Base-by-base conservation (phyloP, 2,329 filamentous ascomycete species). In the Paracamarosporium sp. region DNA sequence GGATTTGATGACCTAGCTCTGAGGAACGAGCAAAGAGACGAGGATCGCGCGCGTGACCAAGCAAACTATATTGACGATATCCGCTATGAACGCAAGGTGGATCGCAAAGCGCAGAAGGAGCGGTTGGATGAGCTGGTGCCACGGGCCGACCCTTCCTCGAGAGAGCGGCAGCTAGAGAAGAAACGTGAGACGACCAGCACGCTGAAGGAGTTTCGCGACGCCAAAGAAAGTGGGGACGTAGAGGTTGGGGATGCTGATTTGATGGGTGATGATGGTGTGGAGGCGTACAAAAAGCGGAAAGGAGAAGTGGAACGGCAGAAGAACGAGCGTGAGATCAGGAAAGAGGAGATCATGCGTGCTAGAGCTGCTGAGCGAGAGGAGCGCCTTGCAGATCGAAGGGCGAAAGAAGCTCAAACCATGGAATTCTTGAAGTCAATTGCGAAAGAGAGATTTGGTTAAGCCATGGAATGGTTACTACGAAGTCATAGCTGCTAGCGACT, bases 151-250 rank as follows among this genome's bases (percentile, higher is more conserved):
- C 81, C 93, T 0, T 93, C 93, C 0, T 91, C 90, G 1, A 88
- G 88, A 44, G 94, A 97, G 78, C 88, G 94, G 11, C 86, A 88
- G 69, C 83, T 98, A 1, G 94, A 99, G 80, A 97, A 97, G 84
- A 89, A 88, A 63, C 85, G 84, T 31, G 90, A 90, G 61, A 81
- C 85, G 5, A 90, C 90, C 28, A 88, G 89, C 6, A 87, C 89
- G 64, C 89, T 96, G 80, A 85, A 87, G 25, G 84, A 85, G 11
- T 97, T 96, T 71, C 80, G 87, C 56, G 82, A 93, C 63, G 72
- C 81, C 63, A 87, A 84, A 62, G 89, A 87, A 12, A 86, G 88
- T 0, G 88, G 86, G 0, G 83, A 76, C 61, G 84, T 81, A 17
- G 90, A 91, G 46, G 83, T 92, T 0, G 83, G 84, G 0, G 93